These are phyloP conservation scores for Anthoceros angustus DNA, from an alignment of 225 moss, liverwort and hornwort genomes.

Conservation along the genomic window DNA sequence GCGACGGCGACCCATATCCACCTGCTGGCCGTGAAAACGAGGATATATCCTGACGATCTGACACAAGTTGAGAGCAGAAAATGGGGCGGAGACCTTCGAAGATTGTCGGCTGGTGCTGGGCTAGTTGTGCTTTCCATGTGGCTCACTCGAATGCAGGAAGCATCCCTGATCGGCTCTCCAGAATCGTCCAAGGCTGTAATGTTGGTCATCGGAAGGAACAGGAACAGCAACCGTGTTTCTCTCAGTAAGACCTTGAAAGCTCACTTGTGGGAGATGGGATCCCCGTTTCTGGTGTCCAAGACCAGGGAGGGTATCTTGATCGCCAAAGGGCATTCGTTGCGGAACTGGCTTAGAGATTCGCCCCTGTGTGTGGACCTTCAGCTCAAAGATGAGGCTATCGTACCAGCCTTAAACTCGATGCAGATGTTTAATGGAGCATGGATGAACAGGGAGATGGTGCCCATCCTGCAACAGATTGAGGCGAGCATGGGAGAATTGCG, in stretches of 20 bases:
- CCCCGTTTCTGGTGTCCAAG: constrained; percentile 69
- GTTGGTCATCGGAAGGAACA: constrained; percentile 64
- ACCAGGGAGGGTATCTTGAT: constrained; percentile 65
- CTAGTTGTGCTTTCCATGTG: constrained; percentile 67
- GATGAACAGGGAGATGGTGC: constrained; percentile 62
- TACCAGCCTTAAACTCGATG: constrained; percentile 65
- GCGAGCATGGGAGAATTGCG: constrained; percentile 52
- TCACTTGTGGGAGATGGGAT: constrained; percentile 90
- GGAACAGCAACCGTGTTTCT: constrained; percentile 49
- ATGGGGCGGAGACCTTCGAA: constrained; percentile 83
- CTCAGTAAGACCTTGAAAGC: constrained; percentile 68
- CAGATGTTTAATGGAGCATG: constrained; percentile 51
- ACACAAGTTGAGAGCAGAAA: constrained; percentile 42
- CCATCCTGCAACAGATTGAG: constrained; percentile 75
- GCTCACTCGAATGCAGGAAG: constrained; percentile 85
- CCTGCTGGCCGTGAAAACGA: constrained; percentile 42
- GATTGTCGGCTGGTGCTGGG: constrained; percentile 63
- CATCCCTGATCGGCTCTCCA: constrained; percentile 54
- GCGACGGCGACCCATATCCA: constrained; percentile 47
- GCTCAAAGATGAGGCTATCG: constrained; percentile 34
- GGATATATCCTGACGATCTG: constrained; percentile 31
- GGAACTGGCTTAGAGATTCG: constrained; percentile 86
- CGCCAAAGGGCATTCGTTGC: constrained; percentile 61
- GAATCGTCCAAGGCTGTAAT: constrained; percentile 48
- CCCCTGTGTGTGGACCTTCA: constrained; percentile 61